These are phyloP conservation scores for Nectriaceae sp. DNA, from an alignment of 2,329 filamentous ascomycete genomes.

Conservation along the genomic window DNA sequence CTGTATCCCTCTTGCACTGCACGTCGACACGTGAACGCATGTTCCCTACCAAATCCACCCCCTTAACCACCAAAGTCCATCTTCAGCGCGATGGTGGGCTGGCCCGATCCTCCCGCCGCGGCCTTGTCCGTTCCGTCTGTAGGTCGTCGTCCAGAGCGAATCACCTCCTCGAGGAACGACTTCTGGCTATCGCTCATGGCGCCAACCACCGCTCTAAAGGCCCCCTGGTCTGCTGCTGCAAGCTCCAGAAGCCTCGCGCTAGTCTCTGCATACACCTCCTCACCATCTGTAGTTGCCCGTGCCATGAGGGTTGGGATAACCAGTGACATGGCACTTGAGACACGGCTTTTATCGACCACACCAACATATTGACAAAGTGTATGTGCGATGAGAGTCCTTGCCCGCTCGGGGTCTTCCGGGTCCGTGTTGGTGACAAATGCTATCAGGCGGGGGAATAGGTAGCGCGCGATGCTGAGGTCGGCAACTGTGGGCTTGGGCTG, in stretches of 20 bases:
- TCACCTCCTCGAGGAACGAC: slow-evolving; percentile 77
- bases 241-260: slow-evolving; percentile 78
- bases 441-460: slow-evolving; percentile 74
- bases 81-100: slow-evolving; percentile 88
- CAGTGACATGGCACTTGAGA: slow-evolving; percentile 68
- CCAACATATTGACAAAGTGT: slow-evolving; percentile 74
- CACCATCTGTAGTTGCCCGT: slow-evolving; percentile 66
- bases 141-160: slow-evolving; percentile 63
- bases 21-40: slow-evolving; percentile 2
- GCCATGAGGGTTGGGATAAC: slow-evolving; percentile 77
- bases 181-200: slow-evolving; percentile 71
- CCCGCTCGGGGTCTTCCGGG: slow-evolving; percentile 78
- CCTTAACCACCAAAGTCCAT: slow-evolving; percentile 77
- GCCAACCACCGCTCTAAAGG: slow-evolving; percentile 74
- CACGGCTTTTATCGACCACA: slow-evolving; percentile 45
- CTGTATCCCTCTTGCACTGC: not conserved
- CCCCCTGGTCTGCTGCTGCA: slow-evolving; percentile 70
- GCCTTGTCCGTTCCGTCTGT: slow-evolving; percentile 42
- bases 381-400: slow-evolving; percentile 69
- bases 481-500: slow-evolving; percentile 62
- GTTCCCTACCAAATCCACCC: no score
- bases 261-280: slow-evolving; percentile 68
- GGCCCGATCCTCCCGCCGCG: slow-evolving; percentile 47
- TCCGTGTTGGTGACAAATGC: slow-evolving; percentile 71
- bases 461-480: slow-evolving; percentile 73